phyloP scores from a whole-genome alignment of 2,329 filamentous ascomycete genomes.

The Colletotrichum magnum region DNA sequence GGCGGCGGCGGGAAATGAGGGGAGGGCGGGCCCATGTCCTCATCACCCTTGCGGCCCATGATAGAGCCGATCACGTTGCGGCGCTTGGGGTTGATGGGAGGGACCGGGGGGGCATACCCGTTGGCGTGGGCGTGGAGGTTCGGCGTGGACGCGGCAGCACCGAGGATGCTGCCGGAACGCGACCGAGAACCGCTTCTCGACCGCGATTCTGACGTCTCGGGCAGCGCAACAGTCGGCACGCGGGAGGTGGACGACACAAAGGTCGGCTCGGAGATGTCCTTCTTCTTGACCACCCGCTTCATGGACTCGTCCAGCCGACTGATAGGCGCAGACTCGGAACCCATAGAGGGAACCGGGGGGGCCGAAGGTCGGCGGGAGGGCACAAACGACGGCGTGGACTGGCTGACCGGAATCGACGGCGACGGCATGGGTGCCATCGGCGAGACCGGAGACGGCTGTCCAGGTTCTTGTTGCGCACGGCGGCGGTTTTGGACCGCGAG shows the following conservation, averaged over 20 bases:
- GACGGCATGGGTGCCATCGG: conserved; percentile 53
- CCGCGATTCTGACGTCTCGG: conserved; percentile 48
- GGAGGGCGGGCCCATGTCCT: conserved; percentile 48
- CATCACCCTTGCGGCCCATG: conserved; percentile 53
- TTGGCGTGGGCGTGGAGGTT: conserved; percentile 50
- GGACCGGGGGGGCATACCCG: conserved; percentile 63
- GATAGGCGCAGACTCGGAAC: conserved; percentile 37
- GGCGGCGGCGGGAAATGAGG: conserved; percentile 47
- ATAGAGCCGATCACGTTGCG: conserved; percentile 58
- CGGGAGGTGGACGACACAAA: conserved; percentile 63
- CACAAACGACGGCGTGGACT: conserved; percentile 50
- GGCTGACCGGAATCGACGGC: conserved; percentile 50
- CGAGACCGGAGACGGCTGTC: conserved; percentile 62
- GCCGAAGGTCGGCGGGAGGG: conserved; percentile 52
- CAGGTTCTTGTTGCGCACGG: conserved; percentile 54
- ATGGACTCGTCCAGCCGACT: conserved; percentile 54
- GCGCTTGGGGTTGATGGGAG: conserved; percentile 72
- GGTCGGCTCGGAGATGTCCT: conserved; percentile 66
- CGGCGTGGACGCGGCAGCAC: conserved; percentile 52
- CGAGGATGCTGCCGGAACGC: conserved; percentile 53
- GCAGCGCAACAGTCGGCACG: conserved; percentile 58
- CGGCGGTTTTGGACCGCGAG: conserved; percentile 50
- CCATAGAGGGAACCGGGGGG: conserved; percentile 48
- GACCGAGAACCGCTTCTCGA: conserved; percentile 56
- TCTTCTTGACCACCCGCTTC: conserved; percentile 59